Evolutionary conservation across 768 basidiomycete genomes (phyloP), one percentile per base, ranked within the genome.

Genomic region (Rhizopogon salebrosus): DNA sequence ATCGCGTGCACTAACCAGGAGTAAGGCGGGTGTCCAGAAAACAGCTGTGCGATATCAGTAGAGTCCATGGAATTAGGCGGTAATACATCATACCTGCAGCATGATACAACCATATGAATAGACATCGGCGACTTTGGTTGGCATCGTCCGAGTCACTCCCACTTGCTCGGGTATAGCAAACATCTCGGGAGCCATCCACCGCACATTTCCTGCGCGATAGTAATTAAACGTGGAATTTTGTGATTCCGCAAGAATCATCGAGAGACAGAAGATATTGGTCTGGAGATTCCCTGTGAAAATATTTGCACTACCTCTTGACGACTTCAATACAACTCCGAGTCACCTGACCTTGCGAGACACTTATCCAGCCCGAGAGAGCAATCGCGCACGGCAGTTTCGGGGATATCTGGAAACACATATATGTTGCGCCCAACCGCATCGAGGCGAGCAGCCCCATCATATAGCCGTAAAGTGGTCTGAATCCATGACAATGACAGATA

Each of bases 371-470:
- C n/a, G n/a, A n/a, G n/a, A n/a, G n/a, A n/a, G n/a, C n/a, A n/a
- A n/a, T n/a, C n/a, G n/a, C n/a, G 5, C 41, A 48, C 3, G 52
- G 52, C 29, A 53, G 37, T 29, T 53, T 48, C 27, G 39, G 48
- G 24, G 53, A 54, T 16, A 36, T 54, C 2, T 54, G 53, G 53
- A 54, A 45, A 29, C 50, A 49, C 14, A 26, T 22, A 7, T 50
- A 38, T 11, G 9, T 6, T 14, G 37, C 7, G n/a, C 14, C 27
- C 26, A 13, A 35, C 26, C 41, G 4, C 20, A 8, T 20, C 7
- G 16, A 36, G 31, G 20, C 22, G 8, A 13, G 34, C n/a, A 34
- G 10, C 39, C 41, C 22, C 10, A 41, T 11, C 22, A 29, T 23
- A 10, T 26, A 8, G 22, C 20, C 26, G n/a, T 46, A 13, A 11